These are phyloP conservation scores for Scedosporium aurantiacum DNA, from an alignment of 2,329 filamentous ascomycete genomes.

Conservation along the genomic window DNA sequence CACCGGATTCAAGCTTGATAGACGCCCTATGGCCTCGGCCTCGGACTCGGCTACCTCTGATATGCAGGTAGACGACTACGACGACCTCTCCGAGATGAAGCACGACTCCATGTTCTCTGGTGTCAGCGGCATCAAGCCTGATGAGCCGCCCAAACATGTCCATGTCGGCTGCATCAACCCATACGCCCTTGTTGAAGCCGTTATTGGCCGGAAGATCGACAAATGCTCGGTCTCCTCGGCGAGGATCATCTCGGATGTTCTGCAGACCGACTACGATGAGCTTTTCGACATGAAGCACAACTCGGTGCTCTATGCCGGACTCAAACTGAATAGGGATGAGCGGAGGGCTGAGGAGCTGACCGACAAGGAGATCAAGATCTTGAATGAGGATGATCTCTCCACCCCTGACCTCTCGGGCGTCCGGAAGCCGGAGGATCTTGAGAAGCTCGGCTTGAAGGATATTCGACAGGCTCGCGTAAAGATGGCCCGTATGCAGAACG, in stretches of 20 bases:
- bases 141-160: conserved; percentile 24
- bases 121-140: no score
- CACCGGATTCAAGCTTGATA: conserved; percentile 22
- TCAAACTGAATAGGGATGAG: conserved; percentile 27
- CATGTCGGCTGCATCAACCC: conserved; percentile 30
- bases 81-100: no score
- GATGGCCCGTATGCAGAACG: conserved; percentile 30
- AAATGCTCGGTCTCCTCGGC: conserved; percentile 21
- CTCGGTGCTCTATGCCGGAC: conserved; percentile 30
- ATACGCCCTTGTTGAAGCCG: conserved; percentile 31
- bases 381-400: conserved; percentile 26
- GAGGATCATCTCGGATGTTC: conserved; percentile 26
- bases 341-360: conserved; percentile 17
- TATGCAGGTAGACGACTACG: no score
- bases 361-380: no score
- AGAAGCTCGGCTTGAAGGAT: conserved; percentile 27
- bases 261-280: conserved; percentile 36
- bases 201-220: conserved; percentile 30
- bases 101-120: no score
- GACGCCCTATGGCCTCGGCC: not conserved
- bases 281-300: conserved; percentile 33
- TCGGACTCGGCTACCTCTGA: no score
- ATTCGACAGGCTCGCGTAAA: conserved; percentile 24
- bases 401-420: conserved; percentile 31
- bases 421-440: conserved; percentile 25